These are phyloP conservation scores for Aspergillus terreus DNA, from an alignment of 2,329 filamentous ascomycete species.

Conservation along the genomic window DNA sequence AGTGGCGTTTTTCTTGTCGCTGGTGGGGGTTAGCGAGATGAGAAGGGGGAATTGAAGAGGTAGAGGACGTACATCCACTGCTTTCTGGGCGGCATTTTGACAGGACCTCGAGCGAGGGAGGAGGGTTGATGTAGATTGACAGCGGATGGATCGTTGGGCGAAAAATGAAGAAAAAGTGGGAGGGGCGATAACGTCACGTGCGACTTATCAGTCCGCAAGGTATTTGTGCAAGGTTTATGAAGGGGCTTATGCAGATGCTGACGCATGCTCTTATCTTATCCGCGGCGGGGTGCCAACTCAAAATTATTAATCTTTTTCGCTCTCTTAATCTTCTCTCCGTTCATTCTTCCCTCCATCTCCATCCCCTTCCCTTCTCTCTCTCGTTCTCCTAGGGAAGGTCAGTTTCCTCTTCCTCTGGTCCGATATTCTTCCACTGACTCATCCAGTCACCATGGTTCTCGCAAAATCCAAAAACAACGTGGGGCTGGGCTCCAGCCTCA, in stretches of 20 bases:
- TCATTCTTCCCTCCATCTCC: not conserved
- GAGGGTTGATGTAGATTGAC: not conserved
- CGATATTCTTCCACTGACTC: conserved; percentile 1
- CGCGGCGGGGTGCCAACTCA: conserved; percentile 15
- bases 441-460: conserved; percentile 57
- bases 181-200: conserved; percentile 28
- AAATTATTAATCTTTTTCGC: conserved; percentile 13
- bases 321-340: too few relatives aligned
- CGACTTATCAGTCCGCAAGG: conserved; percentile 21
- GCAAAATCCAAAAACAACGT: conserved; percentile 95
- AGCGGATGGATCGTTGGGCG: not conserved
- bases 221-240: not conserved
- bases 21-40: conserved; percentile 30
- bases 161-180: conserved; percentile 18
- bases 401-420: not conserved
- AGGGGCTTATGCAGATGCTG: conserved; percentile 9
- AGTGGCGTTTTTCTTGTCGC: conserved; percentile 85
- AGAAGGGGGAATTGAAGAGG: not conserved
- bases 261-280: conserved; percentile 26
- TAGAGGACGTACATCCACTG: conserved; percentile 64
- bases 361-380: conserved; percentile 2
- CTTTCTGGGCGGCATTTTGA: conserved; percentile 67
- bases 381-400: not conserved
- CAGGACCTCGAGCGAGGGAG: not conserved
- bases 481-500: conserved; percentile 92